Evolutionary conservation across 495 filamentous ascomycete genomes (phyloP).

Genomic region (Pyrenula aspistea): DNA sequence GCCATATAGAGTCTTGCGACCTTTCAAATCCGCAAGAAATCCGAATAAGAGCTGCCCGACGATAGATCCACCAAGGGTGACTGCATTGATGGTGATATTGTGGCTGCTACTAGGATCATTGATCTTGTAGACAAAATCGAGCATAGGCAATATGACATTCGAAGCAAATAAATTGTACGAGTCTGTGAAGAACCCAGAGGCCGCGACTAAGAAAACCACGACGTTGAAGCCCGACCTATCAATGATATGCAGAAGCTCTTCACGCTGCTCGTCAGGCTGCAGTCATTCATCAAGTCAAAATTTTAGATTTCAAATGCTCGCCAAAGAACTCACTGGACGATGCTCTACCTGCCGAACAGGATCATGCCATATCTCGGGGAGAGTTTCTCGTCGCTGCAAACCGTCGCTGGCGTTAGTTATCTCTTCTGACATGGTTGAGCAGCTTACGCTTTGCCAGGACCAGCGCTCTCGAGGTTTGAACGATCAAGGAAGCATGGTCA

Average conservation of each 20-base stretch:
- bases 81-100: constrained; percentile 30
- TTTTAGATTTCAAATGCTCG: neutral
- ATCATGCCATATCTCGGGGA: neutral
- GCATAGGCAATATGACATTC: constrained; percentile 40
- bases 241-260: neutral
- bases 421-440: neutral
- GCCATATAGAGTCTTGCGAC: constrained; percentile 43
- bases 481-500: neutral
- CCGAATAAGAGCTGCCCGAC: constrained; percentile 45
- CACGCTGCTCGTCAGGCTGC: neutral
- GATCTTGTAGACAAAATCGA: constrained; percentile 41
- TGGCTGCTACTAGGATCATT: constrained; percentile 11
- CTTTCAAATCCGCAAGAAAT: constrained; percentile 37
- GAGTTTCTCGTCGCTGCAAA: neutral
- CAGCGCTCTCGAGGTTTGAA: neutral
- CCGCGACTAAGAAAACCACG: constrained; percentile 37
- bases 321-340: neutral
- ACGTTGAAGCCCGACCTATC: constrained; percentile 8
- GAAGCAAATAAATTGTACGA: constrained; percentile 46
- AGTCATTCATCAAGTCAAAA: neutral
- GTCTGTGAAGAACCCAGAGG: constrained; percentile 47
- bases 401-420: neutral
- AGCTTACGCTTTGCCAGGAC: neutral
- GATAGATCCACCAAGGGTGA: constrained; percentile 37
- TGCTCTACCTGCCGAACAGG: neutral